Conservation (phyloP, 2,329 filamentous ascomycete genomes). For the Pseudopyrenochaeta lycopersici region DNA sequence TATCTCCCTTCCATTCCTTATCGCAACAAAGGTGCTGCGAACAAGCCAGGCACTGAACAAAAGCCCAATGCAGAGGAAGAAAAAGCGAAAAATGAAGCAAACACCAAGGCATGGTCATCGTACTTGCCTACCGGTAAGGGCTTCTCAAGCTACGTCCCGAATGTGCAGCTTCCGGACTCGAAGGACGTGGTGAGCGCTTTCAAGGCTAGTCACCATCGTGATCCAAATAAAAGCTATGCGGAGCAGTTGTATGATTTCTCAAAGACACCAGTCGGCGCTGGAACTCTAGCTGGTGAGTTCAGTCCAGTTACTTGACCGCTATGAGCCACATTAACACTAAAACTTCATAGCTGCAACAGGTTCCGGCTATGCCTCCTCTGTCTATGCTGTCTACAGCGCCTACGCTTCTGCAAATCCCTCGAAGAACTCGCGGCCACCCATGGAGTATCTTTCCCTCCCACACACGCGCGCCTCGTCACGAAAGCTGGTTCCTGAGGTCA, state of each 20-base stretch:
- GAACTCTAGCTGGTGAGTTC: slow-evolving; percentile 52
- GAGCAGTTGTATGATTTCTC: slow-evolving; percentile 61
- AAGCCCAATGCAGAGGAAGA: slow-evolving; percentile 37
- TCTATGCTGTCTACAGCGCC: slow-evolving; percentile 60
- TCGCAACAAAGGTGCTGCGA: slow-evolving; percentile 34
- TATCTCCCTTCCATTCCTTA: slow-evolving; percentile 52
- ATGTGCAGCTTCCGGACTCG: slow-evolving; percentile 44
- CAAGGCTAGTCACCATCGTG: slow-evolving; percentile 54
- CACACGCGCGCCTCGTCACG: slow-evolving; percentile 55
- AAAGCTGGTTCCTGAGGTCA: slow-evolving; percentile 52
- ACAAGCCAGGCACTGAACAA: slow-evolving; percentile 23
- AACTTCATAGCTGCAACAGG: slow-evolving; percentile 52
- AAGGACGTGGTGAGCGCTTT: slow-evolving; percentile 57
- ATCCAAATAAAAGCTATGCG: slow-evolving; percentile 59
- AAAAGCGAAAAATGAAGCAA: slow-evolving; percentile 45
- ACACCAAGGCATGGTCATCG: slow-evolving; percentile 55
- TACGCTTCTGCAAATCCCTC: slow-evolving; percentile 50
- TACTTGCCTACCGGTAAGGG: slow-evolving; percentile 59
- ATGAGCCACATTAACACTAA: not conserved
- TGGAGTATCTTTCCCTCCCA: slow-evolving; percentile 59
- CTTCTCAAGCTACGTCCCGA: slow-evolving; percentile 58
- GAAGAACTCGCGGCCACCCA: slow-evolving; percentile 46
- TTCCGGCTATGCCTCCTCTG: slow-evolving; percentile 56
- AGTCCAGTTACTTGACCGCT: no score
- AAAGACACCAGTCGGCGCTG: slow-evolving; percentile 61